Percentiles rank a stretch among this genome's conserved stretches.
phyloP scores from a whole-genome alignment of 805 yeast species.

The Candida endomychidarum region DNA sequence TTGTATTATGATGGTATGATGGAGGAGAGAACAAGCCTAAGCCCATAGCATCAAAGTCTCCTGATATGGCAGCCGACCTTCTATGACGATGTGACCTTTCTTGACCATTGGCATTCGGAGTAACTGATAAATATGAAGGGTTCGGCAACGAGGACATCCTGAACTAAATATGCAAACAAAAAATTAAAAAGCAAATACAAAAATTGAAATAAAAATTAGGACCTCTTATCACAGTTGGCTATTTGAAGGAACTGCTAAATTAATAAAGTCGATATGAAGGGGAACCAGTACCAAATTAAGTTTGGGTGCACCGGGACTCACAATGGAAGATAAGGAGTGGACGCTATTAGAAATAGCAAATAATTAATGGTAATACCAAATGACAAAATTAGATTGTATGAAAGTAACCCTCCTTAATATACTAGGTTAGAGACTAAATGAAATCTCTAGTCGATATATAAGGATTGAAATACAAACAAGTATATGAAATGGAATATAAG shows the following conservation, averaged over 20 bases:
- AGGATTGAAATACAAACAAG: neutral
- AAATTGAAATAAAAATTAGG: conserved; percentile 1
- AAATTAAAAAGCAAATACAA: conserved; percentile 1
- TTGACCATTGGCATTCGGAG: conserved; percentile 5
- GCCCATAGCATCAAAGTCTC: conserved; percentile 65
- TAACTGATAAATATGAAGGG: conserved; percentile 13
- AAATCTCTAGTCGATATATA: too few relatives aligned
- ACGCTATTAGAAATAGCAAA: conserved; percentile 2
- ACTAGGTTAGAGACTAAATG: too few relatives aligned
- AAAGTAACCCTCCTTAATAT: neutral
- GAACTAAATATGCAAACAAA: conserved; percentile 1
- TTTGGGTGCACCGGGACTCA: neutral
- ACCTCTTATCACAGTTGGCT: neutral
- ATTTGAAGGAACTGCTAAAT: neutral
- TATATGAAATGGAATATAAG: conserved; percentile 1
- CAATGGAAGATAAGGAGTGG: conserved; percentile 1
- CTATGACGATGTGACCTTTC: conserved; percentile 71
- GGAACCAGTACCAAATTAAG: too few relatives aligned
- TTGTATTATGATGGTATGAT: conserved; percentile 2
- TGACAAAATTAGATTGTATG: neutral
- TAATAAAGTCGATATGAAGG: too few relatives aligned
- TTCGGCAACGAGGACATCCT: conserved; percentile 15
- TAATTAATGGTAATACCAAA: neutral
- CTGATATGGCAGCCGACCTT: conserved; percentile 85
- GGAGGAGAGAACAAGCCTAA: conserved; percentile 32